Evolutionary conservation across 768 basidiomycete species (phyloP), one percentile per base, ranked within the genome.

Genomic region (Boletus fagicola): DNA sequence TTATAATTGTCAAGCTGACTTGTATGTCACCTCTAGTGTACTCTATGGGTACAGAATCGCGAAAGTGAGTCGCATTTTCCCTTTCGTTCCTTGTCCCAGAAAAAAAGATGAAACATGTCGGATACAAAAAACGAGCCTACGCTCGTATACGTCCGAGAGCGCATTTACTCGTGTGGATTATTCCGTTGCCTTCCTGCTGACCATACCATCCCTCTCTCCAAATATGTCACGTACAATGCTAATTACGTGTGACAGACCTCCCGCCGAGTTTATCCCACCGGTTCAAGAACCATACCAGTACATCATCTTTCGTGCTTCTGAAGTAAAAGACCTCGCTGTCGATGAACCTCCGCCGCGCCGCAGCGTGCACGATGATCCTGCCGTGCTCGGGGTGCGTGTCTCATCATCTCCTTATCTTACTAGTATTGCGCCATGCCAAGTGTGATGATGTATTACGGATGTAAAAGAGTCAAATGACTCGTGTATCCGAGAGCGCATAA

Each of bases 271-370:
- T 72, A 91, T 92, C 56, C 88, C 92, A 5, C 90, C 92, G 0
- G 86, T 87, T 44, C 84, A 85, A 68, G 88, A 88, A 58, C 90
- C 90, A 0, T 94, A 93, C 70, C 82, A 88, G 61, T 93, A 91
- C 73, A 93, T 94, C 73, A 90, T 94, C 61, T 94, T 94, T 75
- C 89, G 90, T 51, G 91, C 91, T 8, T 89, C 89, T 3, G 90
- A 94, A 72, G 91, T 93, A 59, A 92, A 93, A 66, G 91, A 94
- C 67, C 79, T 93, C n/a, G 80, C 88, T 28, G 90, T 94, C 15
- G 91, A 94, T 64, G 87, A 91, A 57, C 80, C 82, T 1, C 59
- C 75, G 31, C 75, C 80, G 0, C 74, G 78, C 38, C 78, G 84
- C 49, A 90, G 81, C 64, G 85, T 92, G 16, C 87, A 88, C 57